Evolutionary conservation across 2,329 filamentous ascomycete species (phyloP).

Genomic region (Colletotrichum spinosum): DNA sequence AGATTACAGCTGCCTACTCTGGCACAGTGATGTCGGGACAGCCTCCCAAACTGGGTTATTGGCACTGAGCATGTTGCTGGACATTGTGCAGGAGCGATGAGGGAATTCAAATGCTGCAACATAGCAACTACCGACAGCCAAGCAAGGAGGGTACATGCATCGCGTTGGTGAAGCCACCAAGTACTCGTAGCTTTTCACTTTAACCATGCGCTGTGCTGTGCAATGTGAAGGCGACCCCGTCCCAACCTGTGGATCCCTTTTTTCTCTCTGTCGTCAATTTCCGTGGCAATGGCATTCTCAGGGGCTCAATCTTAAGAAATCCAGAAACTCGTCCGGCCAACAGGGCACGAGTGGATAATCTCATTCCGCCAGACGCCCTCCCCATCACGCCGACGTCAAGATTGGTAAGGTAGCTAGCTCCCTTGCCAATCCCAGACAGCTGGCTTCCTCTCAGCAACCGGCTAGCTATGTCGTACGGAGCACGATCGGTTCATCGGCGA

Average conservation of each 20-base stretch:
- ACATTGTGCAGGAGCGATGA: too few relatives aligned
- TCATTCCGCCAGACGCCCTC: slow-evolving; percentile 28
- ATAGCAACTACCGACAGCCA: slow-evolving; percentile 20
- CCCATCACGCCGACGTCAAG: slow-evolving; percentile 25
- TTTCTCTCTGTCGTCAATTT: slow-evolving; percentile 7
- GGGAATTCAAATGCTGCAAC: slow-evolving; percentile 17
- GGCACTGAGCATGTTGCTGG: too few relatives aligned
- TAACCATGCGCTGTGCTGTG: not conserved
- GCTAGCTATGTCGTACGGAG: not conserved
- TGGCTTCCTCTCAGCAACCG: slow-evolving; percentile 1
- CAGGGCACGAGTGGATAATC: slow-evolving; percentile 26
- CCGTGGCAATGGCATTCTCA: slow-evolving; percentile 25
- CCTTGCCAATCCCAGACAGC: slow-evolving; percentile 27
- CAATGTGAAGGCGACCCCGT: not conserved
- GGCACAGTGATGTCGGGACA: too few relatives aligned
- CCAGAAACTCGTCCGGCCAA: slow-evolving; percentile 32
- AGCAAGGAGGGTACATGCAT: not conserved
- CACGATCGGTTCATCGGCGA: slow-evolving; percentile 12
- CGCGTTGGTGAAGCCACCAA: slow-evolving; percentile 7
- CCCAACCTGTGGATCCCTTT: slow-evolving; percentile 3
- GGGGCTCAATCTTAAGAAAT: slow-evolving; percentile 27
- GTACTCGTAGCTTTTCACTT: too few relatives aligned
- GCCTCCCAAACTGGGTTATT: not conserved
- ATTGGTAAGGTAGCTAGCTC: slow-evolving; percentile 9
- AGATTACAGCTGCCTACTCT: not conserved